phyloP scores from a whole-genome alignment of 331 rosid genomes.

The Acacia pycnantha region DNA sequence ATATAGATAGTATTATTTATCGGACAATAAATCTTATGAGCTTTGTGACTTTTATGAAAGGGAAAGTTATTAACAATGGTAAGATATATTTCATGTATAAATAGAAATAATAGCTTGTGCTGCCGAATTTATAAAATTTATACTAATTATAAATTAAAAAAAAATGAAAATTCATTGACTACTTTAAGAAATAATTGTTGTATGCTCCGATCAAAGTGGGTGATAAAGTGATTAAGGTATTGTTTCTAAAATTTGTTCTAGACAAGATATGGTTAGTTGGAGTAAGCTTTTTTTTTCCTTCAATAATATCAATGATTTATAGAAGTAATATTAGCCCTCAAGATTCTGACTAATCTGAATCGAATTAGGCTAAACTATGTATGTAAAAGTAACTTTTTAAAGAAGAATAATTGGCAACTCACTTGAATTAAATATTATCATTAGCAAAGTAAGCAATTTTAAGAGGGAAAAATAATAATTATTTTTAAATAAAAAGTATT shows the following conservation, averaged over 20 bases:
- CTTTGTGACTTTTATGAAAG: not conserved
- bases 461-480: not conserved
- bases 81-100: not conserved
- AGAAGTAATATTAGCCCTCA: too few species aligned
- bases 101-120: not conserved
- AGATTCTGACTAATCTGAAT: too few species aligned
- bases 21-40: not conserved
- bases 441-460: too few species aligned
- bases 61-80: not conserved
- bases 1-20: not conserved
- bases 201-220: not conserved
- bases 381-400: too few species aligned
- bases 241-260: not conserved
- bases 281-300: too few species aligned
- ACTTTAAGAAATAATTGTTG: not conserved
- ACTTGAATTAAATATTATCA: not conserved
- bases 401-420: not conserved
- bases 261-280: not conserved
- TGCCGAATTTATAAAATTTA: too few species aligned
- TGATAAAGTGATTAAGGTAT: not conserved
- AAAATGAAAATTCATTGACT: not conserved
- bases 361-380: not conserved
- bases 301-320: not conserved
- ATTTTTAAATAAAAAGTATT: not conserved
- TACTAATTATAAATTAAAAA: not conserved